Percentiles rank a stretch among this genome's conserved stretches.
Evolutionary conservation across 768 basidiomycete species (phyloP).

Genomic region (Infundibulicybe gibba): DNA sequence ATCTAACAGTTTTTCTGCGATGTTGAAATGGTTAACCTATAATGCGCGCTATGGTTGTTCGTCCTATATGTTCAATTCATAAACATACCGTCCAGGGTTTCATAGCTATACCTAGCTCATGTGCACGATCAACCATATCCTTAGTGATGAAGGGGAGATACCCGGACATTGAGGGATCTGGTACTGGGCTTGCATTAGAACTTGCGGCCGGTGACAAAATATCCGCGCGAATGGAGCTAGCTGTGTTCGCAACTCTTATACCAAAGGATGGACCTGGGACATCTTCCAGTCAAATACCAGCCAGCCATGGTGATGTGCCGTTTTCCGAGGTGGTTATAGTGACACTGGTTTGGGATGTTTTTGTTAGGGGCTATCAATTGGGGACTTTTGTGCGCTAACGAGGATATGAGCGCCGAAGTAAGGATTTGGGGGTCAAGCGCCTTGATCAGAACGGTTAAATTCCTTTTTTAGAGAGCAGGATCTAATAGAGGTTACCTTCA

Average conservation of each 20-base stretch:
- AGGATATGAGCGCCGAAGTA: slow-evolving; percentile 64
- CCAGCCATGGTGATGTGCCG: slow-evolving; percentile 60
- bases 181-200: slow-evolving; percentile 30
- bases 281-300: slow-evolving; percentile 56
- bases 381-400: slow-evolving; percentile 32
- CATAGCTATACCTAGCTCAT: slow-evolving; percentile 56
- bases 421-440: slow-evolving; percentile 50
- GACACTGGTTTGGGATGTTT: too few species aligned
- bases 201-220: slow-evolving; percentile 62
- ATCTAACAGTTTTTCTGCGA: slow-evolving; percentile 53
- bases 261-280: slow-evolving; percentile 61
- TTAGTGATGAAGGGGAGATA: slow-evolving; percentile 58
- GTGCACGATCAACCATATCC: slow-evolving; percentile 67
- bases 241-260: slow-evolving; percentile 65
- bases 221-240: slow-evolving; percentile 58
- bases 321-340: too few species aligned
- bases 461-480: too few species aligned
- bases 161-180: slow-evolving; percentile 39
- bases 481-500: slow-evolving; percentile 47
- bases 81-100: slow-evolving; percentile 71
- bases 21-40: slow-evolving; percentile 60
- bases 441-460: slow-evolving; percentile 22
- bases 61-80: background rate
- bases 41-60: background rate
- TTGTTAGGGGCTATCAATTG: too few species aligned